These are phyloP conservation scores for Clausena lansium DNA, from an alignment of 345 rosid species.

Conservation along the genomic window DNA sequence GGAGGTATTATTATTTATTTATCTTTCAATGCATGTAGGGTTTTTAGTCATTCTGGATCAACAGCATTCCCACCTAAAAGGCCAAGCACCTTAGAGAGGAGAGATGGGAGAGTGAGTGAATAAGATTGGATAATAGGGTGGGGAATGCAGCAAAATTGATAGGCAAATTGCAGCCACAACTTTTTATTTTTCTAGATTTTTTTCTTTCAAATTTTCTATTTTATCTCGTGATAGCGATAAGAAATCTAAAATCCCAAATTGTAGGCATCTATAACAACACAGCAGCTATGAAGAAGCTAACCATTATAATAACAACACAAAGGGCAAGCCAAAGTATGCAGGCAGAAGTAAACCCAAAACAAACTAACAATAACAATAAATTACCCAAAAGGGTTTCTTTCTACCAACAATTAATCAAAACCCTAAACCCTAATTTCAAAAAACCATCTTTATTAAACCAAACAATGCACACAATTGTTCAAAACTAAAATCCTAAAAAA, in stretches of 20 bases:
- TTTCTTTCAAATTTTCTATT: too few species aligned
- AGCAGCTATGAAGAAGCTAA: neutral
- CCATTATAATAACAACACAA: neutral
- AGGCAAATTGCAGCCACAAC: too few species aligned
- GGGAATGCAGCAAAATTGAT: too few species aligned
- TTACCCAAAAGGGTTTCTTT: neutral
- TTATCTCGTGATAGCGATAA: too few species aligned
- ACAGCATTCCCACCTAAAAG: too few species aligned
- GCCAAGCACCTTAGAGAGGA: too few species aligned
- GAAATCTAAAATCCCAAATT: neutral
- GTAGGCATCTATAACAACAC: neutral
- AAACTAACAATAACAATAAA: neutral
- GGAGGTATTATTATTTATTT: neutral
- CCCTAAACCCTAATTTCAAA: conserved; percentile 30
- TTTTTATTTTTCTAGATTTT: too few species aligned
- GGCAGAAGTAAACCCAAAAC: neutral
- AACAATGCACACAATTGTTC: neutral
- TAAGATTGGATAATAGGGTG: too few species aligned
- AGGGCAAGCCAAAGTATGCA: neutral
- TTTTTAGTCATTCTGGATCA: too few species aligned
- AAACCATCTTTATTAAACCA: neutral
- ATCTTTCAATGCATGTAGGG: neutral
- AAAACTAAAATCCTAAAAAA: conserved; percentile 3
- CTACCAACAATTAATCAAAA: conserved; percentile 4
- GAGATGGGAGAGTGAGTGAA: too few species aligned